Percentiles rank a stretch among this genome's conserved stretches.
phyloP scores from a whole-genome alignment of 495 filamentous ascomycete species.

The Cercophora sp. region DNA sequence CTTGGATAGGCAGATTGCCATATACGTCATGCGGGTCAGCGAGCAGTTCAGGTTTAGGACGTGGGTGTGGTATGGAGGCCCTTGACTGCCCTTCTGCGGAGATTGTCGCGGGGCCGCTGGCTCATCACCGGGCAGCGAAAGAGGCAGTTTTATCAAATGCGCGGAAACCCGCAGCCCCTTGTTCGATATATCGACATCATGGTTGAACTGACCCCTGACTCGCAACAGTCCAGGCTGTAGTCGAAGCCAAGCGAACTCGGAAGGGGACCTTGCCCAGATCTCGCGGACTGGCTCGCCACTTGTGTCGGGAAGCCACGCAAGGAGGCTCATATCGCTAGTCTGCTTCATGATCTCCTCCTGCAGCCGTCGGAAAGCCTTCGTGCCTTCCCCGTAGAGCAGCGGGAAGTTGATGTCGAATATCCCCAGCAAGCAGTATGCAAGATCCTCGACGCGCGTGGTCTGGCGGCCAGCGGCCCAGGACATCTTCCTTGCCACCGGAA shows the following conservation, averaged over 20 bases:
- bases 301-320: constrained; percentile 20
- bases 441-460: constrained; percentile 14
- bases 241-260: constrained; percentile 1
- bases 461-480: constrained; percentile 15
- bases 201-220: neutral
- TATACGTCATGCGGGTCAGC: neutral
- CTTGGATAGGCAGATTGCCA: neutral
- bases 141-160: neutral
- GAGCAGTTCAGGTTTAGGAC: neutral
- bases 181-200: constrained; percentile 2
- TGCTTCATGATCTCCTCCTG: constrained; percentile 26
- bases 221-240: neutral
- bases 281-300: neutral
- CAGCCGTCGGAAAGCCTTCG: constrained; percentile 17
- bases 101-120: neutral
- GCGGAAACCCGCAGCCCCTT: constrained; percentile 1
- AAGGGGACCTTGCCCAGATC: neutral
- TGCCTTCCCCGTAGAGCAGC: constrained; percentile 22
- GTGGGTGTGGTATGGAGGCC: constrained; percentile 5
- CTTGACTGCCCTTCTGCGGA: neutral
- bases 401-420: constrained; percentile 26
- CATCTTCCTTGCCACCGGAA: constrained; percentile 12
- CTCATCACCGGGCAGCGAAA: neutral
- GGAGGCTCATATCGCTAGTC: constrained; percentile 25
- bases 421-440: constrained; percentile 18